Evolutionary conservation across 306 rosid species (phyloP).

Genomic region (Fragaria vesca): DNA sequence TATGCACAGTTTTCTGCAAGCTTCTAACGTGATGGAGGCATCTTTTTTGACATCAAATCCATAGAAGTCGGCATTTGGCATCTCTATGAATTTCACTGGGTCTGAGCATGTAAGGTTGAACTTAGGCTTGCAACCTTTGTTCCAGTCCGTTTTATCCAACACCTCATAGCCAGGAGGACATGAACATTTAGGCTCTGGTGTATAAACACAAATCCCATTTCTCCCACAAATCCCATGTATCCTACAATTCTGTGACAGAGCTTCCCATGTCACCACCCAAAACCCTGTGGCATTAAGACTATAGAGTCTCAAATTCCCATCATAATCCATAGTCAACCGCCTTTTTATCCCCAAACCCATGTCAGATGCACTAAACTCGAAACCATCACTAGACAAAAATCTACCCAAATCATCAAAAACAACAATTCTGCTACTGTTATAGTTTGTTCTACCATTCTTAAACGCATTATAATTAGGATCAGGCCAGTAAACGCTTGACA

Average conservation of each 20-base stretch:
- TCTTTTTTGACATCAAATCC: slow-evolving; percentile 32
- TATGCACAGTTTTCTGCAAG: slow-evolving; percentile 31
- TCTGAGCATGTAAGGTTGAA: slow-evolving; percentile 16
- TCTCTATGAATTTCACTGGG: slow-evolving; percentile 20
- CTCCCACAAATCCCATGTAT: slow-evolving; percentile 42
- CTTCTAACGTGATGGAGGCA: slow-evolving; percentile 6
- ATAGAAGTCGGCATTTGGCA: slow-evolving; percentile 34
- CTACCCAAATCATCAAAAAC: slow-evolving; percentile 32
- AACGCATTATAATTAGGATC: background rate
- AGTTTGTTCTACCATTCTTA: background rate
- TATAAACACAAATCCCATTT: slow-evolving; percentile 17
- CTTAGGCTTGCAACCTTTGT: slow-evolving; percentile 36
- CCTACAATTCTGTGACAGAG: slow-evolving; percentile 28
- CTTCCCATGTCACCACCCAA: slow-evolving; percentile 55
- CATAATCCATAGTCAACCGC: slow-evolving; percentile 31
- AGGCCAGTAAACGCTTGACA: slow-evolving; percentile 25
- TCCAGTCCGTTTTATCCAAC: slow-evolving; percentile 3
- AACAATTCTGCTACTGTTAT: slow-evolving; percentile 27
- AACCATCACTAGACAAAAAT: slow-evolving; percentile 38
- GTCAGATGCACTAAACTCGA: slow-evolving; percentile 24
- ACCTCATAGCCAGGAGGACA: slow-evolving; percentile 22
- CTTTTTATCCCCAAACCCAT: slow-evolving; percentile 21
- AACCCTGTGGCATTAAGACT: slow-evolving; percentile 9
- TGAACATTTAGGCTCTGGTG: slow-evolving; percentile 9
- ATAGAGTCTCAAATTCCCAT: slow-evolving; percentile 43